A percentile compares a stretch with the other conserved stretches of the same genome.
phyloP scores from a whole-genome alignment of 805 yeast genomes.

The Yarrowia keelungensis region DNA sequence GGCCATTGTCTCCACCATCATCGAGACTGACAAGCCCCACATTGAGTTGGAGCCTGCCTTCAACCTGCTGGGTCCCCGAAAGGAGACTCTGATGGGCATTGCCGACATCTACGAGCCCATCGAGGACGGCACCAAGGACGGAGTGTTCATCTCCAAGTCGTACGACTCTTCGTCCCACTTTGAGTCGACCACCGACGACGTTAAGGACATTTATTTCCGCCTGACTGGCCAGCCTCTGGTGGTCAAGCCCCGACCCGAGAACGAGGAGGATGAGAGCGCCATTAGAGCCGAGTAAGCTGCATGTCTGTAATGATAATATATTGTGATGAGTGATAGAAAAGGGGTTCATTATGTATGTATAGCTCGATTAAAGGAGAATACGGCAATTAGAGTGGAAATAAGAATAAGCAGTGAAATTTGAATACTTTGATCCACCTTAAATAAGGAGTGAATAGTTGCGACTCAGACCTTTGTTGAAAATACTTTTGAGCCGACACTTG shows the following conservation, averaged over 20 bases:
- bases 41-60: slow-evolving; percentile 92
- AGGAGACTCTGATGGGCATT: slow-evolving; percentile 92
- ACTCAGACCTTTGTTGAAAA: no score
- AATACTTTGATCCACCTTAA: no score
- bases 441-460: no score
- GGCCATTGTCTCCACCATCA: slow-evolving; percentile 92
- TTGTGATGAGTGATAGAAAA: slow-evolving; percentile 16
- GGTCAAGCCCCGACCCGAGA: slow-evolving; percentile 75
- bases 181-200: slow-evolving; percentile 95
- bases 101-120: slow-evolving; percentile 88
- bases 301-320: slow-evolving; percentile 37
- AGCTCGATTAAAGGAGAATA: no score
- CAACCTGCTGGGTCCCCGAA: slow-evolving; percentile 77
- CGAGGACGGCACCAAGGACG: slow-evolving; percentile 80
- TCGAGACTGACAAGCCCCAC: slow-evolving; percentile 93
- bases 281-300: slow-evolving; percentile 39
- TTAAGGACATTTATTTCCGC: slow-evolving; percentile 89
- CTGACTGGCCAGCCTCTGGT: slow-evolving; percentile 92
- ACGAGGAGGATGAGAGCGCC: slow-evolving; percentile 52
- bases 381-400: background rate
- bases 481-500: no score
- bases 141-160: slow-evolving; percentile 82
- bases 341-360: no score
- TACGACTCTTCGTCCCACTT: slow-evolving; percentile 96
- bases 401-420: background rate